Base-by-base conservation (phyloP, 1,284 basidiomycete species). In the Ceratobasidium sp. region DNA sequence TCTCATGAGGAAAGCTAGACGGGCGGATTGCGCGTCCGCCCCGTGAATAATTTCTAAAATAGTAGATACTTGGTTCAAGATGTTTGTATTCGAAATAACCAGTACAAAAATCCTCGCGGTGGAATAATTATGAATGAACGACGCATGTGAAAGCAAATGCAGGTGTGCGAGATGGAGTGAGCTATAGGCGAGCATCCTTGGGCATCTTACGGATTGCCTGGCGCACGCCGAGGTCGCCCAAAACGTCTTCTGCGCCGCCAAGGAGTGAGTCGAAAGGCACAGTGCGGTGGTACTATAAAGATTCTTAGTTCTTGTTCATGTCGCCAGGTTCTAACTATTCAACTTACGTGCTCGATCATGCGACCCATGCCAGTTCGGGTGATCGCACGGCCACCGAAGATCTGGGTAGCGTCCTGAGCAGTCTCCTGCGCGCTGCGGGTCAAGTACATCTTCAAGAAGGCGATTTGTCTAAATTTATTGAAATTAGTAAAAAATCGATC, bases 341-440 rank as follows among this genome's bases (percentile, higher is more conserved):
- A 48, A 78, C 81, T 64, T 77, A 89, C 89, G 77, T 91, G 89
- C 80, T 92, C 90, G 75, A 92, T 87, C 75, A 85, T 84, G 69
- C 84, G 82, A 48, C 91, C 91, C 90, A 92, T 88, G 71, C 91
- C 90, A 18, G 86, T 86, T 79, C 85, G 84, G 3, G 92, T 93
- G 73, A 93, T 88, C 50, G 90, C 92, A 75, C 91, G 89, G 32
- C 91, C 91, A 76, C 92, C 91, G 75, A 93, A 92, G 69, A 92
- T 84, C 82, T 94, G 87, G 5, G 94, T 91, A 34, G 92, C 91
- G 76, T 93, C 92, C 61, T 87, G 84, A 18, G 93, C 92, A 18
- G 92, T 91, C 67, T 88, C 85, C 77, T 92, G 91, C 0, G 87
- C 89, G 43, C 83, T 83, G 16, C 85, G 84, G 6, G 92, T 92